Base-by-base conservation (phyloP, 805 yeast genomes). In the Candida orba region DNA sequence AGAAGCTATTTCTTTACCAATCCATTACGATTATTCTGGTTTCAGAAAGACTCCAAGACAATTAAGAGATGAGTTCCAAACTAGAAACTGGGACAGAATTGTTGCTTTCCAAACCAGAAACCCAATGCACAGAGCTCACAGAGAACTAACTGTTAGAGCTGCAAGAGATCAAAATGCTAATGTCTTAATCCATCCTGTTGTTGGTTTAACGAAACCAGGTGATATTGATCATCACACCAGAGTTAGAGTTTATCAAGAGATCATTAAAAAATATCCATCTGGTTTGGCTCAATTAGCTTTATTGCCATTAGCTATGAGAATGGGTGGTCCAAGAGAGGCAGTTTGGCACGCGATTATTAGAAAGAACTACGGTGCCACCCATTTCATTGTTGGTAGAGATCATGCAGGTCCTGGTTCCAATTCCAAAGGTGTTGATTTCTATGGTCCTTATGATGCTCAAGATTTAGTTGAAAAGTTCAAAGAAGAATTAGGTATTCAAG, bases 241-340 rank as follows among this genome's bases (percentile, higher is more conserved):
- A 69, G 97, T 90, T 45, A 84, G 93, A 57, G 98, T 90, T 13
- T 90, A 90, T 71, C 84, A 86, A 67, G 95, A 91, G 55, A 80
- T 90, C 55, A 77, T 91, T 66, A 86, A 90, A 68, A 84, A 91
- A 59, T 90, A 86, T 67, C 98, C 97, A 41, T 84, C 81, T 51
- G 96, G 96, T 43, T 83, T 90, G 78, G 97, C 97, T 14, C 79
- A 85, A 52, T 71, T 90, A 49, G 82, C 96, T 8, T 70, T 90
- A 51, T 73, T 90, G 56, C 98, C 98, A 12, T 73, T 90, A 59
- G 98, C 98, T 34, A 90, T 90, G 98, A 82, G 98, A 75, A 90
- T 90, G 98, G 97, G 93, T 44, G 98, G 98, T 65, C 97, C 91
- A 65, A 80, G 95, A 64, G 98, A 90, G 69, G 98, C 98, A 20